These are phyloP conservation scores for Tuber magnatum DNA, from an alignment of 495 filamentous ascomycete genomes.

Conservation along the genomic window DNA sequence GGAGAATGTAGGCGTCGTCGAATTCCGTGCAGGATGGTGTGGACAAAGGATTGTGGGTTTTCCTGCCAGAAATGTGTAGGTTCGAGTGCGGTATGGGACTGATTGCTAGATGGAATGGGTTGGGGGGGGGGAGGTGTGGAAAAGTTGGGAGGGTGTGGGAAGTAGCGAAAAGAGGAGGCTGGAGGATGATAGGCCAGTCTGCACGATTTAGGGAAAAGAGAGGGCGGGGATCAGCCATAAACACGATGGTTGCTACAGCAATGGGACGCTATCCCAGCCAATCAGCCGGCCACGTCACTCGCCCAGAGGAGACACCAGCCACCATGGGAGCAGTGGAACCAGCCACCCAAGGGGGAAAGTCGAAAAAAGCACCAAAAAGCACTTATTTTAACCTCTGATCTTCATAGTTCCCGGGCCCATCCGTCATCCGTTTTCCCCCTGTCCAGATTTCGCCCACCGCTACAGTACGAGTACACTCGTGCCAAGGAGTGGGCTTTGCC, in stretches of 20 bases:
- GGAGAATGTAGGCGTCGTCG: not conserved
- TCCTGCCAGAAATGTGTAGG: constrained; percentile 14
- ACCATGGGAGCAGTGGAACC: not conserved
- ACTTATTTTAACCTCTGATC: not conserved
- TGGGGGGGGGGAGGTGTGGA: constrained; percentile 6
- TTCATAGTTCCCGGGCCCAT: not conserved
- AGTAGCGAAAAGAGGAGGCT: constrained; percentile 5
- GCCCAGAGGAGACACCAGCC: not conserved
- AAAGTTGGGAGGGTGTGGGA: constrained; percentile 11
- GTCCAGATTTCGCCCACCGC: not conserved
- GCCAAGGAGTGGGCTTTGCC: not conserved
- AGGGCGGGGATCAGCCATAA: constrained; percentile 22
- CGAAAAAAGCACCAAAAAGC: not conserved
- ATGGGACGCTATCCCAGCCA: constrained; percentile 3
- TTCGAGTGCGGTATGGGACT: constrained; percentile 8
- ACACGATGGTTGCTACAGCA: constrained; percentile 29
- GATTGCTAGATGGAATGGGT: not conserved
- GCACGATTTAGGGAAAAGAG: constrained; percentile 16
- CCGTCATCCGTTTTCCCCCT: not conserved
- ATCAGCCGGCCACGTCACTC: constrained; percentile 11
- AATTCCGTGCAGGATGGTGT: not conserved
- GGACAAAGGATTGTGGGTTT: not conserved
- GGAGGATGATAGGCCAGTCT: constrained; percentile 6
- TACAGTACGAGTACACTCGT: too few species aligned
- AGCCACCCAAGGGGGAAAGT: not conserved